Percentiles rank a stretch among this genome's conserved stretches.
These are phyloP conservation scores for Boletus sensibilis DNA, from an alignment of 768 basidiomycete species.

Conservation along the genomic window DNA sequence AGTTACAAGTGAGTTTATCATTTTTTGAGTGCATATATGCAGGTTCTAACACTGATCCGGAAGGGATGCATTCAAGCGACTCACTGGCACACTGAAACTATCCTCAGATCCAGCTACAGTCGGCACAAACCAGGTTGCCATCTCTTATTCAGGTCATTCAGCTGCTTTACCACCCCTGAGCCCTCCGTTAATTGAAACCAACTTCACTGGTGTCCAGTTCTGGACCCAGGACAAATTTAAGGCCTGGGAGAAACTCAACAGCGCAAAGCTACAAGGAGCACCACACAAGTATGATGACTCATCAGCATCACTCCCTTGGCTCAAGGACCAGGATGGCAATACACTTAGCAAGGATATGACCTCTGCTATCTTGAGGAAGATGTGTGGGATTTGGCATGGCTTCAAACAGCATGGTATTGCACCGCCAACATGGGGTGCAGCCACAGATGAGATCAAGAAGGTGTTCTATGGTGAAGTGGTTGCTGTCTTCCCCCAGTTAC, in stretches of 20 bases:
- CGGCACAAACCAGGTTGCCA: no score
- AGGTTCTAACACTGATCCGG: no score
- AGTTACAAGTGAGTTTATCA: no score
- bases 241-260: background rate
- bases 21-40: no score
- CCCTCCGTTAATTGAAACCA: no score
- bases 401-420: background rate
- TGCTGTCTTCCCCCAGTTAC: background rate
- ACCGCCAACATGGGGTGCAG: background rate
- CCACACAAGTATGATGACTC: no score
- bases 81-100: no score
- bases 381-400: background rate
- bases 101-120: no score
- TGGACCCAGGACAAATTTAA: background rate
- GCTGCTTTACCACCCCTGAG: no score
- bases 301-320: background rate
- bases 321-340: background rate
- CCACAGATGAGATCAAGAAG: background rate
- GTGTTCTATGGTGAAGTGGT: background rate
- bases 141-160: no score
- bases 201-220: no score
- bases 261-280: background rate
- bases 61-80: no score
- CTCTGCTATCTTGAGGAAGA: background rate
- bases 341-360: background rate